phyloP scores from a whole-genome alignment of 768 basidiomycete species.

The Cystofilobasidium macerans region DNA sequence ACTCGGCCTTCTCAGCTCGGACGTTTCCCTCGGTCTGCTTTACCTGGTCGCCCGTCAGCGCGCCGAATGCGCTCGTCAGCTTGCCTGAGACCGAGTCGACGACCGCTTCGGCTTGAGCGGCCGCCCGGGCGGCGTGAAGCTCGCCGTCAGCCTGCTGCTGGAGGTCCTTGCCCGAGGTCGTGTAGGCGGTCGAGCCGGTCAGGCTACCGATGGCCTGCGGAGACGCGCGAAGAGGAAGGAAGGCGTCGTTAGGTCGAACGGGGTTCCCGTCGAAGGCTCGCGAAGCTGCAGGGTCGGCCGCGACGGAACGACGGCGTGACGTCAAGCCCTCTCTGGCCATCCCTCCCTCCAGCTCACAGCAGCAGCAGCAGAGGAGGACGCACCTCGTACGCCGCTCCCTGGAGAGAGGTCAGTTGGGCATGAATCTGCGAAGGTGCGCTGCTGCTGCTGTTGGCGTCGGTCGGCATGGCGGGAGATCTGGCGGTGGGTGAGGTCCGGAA shows the following conservation, averaged over 20 bases:
- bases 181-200: neutral
- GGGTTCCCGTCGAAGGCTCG: neutral
- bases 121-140: neutral
- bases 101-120: neutral
- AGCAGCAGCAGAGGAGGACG: neutral
- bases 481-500: neutral
- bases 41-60: constrained; percentile 3
- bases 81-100: neutral
- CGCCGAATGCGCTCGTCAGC: neutral
- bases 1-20: neutral
- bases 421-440: constrained; percentile 2
- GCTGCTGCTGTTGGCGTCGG: neutral
- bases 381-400: neutral
- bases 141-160: neutral
- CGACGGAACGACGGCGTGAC: too few relatives aligned
- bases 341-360: too few relatives aligned
- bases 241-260: neutral
- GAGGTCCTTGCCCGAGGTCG: neutral
- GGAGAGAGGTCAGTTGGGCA: neutral
- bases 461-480: neutral
- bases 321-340: neutral
- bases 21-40: constrained; percentile 12
- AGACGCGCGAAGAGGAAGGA: neutral
- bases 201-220: neutral
- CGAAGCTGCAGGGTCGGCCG: neutral